Percentiles rank a stretch among this genome's conserved stretches.
Evolutionary conservation across 1,139 yeast genomes (phyloP).

Genomic region (Zygoascus sp.): DNA sequence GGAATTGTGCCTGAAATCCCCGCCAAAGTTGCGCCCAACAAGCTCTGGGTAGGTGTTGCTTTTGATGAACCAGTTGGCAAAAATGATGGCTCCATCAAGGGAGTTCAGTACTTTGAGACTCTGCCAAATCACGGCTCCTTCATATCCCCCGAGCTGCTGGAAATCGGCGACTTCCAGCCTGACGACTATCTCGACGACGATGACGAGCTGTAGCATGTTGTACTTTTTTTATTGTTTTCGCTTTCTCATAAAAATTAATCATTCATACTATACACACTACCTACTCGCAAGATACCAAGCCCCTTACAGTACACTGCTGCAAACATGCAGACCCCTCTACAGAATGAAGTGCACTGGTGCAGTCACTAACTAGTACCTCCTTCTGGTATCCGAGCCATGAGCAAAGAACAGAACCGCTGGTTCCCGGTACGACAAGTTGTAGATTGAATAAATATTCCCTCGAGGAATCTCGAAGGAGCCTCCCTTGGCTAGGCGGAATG

Average conservation of each 20-base stretch:
- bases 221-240: neutral
- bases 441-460: conserved; percentile 63
- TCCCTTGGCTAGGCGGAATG: conserved; percentile 63
- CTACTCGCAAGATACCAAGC: no score
- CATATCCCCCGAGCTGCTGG: conserved; percentile 36
- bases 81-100: conserved; percentile 74
- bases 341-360: no score
- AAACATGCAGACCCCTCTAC: conserved; percentile 4
- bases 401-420: conserved; percentile 70
- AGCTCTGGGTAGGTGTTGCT: conserved; percentile 73
- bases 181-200: conserved; percentile 20
- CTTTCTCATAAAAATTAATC: neutral
- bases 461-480: conserved; percentile 80
- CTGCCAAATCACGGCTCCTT: conserved; percentile 49
- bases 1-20: conserved; percentile 62
- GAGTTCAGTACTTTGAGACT: conserved; percentile 58
- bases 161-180: conserved; percentile 38
- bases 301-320: neutral
- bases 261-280: no score
- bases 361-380: neutral
- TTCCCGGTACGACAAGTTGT: conserved; percentile 48
- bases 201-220: conserved; percentile 21
- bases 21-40: conserved; percentile 33
- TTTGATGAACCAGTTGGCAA: conserved; percentile 62
- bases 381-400: conserved; percentile 49